phyloP scores from a whole-genome alignment of 306 rosid species.

The Adenanthera pavonina region DNA sequence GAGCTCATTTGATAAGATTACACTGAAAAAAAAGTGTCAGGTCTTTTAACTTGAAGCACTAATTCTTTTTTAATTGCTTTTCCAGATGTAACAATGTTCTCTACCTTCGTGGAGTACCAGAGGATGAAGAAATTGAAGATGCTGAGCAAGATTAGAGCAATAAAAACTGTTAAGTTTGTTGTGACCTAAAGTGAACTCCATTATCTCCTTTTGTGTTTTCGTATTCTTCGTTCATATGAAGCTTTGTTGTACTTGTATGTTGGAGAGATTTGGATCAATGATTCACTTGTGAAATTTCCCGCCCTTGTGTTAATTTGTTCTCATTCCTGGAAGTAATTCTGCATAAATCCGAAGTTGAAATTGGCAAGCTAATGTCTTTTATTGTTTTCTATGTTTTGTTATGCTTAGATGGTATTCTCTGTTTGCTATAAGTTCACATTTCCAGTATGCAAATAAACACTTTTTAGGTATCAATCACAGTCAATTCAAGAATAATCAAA shows the following conservation, averaged over 20 bases:
- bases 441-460: no score
- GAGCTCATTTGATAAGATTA: not conserved
- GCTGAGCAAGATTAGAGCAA: constrained; percentile 69
- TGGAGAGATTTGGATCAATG: no score
- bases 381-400: no score
- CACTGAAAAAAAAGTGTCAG: no score
- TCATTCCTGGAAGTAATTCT: no score
- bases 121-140: constrained; percentile 95
- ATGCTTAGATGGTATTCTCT: no score
- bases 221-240: constrained; percentile 3
- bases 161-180: constrained; percentile 33
- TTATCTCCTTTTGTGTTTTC: not conserved
- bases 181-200: constrained; percentile 13
- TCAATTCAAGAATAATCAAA: not conserved
- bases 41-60: not conserved
- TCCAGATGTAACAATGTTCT: constrained; percentile 95
- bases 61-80: constrained; percentile 1
- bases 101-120: constrained; percentile 94
- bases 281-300: no score
- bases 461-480: not conserved
- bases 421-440: no score
- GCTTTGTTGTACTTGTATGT: not conserved
- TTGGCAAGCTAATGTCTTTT: no score
- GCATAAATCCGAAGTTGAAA: no score
- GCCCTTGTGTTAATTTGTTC: no score